Evolutionary conservation across 2,329 filamentous ascomycete genomes (phyloP).

Genomic region (Diaporthe helianthi): DNA sequence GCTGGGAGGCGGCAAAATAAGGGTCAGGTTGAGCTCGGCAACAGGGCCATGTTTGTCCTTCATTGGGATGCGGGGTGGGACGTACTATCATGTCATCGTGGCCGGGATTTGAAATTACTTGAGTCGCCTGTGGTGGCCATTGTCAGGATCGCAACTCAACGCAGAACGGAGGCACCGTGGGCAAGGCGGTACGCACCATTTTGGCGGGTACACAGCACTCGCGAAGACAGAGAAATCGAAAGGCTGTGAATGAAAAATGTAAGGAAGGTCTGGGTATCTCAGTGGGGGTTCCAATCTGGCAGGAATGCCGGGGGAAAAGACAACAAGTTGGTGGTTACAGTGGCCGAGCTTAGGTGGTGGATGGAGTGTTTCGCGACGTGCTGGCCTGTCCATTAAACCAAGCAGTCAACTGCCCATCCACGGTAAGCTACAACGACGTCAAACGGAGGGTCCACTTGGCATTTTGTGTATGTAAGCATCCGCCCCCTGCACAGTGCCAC

Average conservation of each 20-base stretch:
- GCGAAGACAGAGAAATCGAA: background rate
- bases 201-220: constrained; percentile 25
- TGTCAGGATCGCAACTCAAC: constrained; percentile 16
- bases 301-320: background rate
- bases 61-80: constrained; percentile 40
- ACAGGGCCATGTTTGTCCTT: constrained; percentile 31
- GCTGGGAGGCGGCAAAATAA: constrained; percentile 59
- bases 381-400: constrained; percentile 22
- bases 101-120: constrained; percentile 83
- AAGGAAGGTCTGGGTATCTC: background rate
- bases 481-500: background rate
- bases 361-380: constrained; percentile 6
- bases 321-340: background rate
- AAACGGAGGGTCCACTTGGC: background rate
- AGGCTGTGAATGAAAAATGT: background rate
- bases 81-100: constrained; percentile 99
- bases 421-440: constrained; percentile 8
- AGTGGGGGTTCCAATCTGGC: background rate
- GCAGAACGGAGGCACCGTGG: background rate
- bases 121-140: constrained; percentile 54
- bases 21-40: constrained; percentile 31
- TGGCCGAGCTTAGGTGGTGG: background rate
- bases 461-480: background rate
- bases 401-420: background rate
- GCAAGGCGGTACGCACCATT: constrained; percentile 31